These are phyloP conservation scores for Oryza rufipogon DNA, from an alignment of 176 grass and related monocot genomes.

Conservation along the genomic window DNA sequence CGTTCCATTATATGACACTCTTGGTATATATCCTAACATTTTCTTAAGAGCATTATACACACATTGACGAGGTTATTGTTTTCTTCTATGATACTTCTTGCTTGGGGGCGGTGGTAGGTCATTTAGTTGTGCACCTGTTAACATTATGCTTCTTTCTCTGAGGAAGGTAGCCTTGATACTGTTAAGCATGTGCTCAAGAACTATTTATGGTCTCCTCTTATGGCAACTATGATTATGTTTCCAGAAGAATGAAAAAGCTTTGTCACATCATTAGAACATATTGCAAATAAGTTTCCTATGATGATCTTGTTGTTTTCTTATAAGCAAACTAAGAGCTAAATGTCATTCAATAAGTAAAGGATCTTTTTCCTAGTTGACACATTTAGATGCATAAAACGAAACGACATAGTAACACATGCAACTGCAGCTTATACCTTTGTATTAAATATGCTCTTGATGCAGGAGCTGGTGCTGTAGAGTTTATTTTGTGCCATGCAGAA, in stretches of 20 bases:
- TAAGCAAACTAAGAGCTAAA: conserved; percentile 8
- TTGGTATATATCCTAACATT: conserved; percentile 63
- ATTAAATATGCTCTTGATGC: conserved; percentile 36
- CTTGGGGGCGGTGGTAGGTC: not conserved
- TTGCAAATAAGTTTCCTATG: conserved; percentile 11
- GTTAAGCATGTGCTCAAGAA: not conserved
- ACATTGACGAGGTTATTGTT: conserved; percentile 8
- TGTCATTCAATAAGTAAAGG: not conserved
- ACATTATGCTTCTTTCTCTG: conserved; percentile 3
- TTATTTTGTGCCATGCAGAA: conserved; percentile 88
- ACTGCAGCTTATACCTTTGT: conserved; percentile 8
- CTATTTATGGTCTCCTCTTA: conserved; percentile 7
- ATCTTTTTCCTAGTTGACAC: conserved; percentile 12
- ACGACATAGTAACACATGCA: not conserved
- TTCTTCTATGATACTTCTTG: conserved; percentile 6
- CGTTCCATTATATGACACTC: conserved; percentile 92
- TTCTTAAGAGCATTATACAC: conserved; percentile 32
- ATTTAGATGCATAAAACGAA: not conserved
- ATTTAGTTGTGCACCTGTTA: conserved; percentile 1
- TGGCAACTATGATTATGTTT: not conserved
- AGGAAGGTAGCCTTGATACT: not conserved
- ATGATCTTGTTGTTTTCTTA: conserved; percentile 1
- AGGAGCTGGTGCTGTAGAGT: conserved; percentile 88
- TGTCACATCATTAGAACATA: not conserved
- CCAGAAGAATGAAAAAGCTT: conserved; percentile 24